These are phyloP conservation scores for Plasmodium reichenowi DNA, from an alignment of 169 alveolate species.

Conservation along the genomic window DNA sequence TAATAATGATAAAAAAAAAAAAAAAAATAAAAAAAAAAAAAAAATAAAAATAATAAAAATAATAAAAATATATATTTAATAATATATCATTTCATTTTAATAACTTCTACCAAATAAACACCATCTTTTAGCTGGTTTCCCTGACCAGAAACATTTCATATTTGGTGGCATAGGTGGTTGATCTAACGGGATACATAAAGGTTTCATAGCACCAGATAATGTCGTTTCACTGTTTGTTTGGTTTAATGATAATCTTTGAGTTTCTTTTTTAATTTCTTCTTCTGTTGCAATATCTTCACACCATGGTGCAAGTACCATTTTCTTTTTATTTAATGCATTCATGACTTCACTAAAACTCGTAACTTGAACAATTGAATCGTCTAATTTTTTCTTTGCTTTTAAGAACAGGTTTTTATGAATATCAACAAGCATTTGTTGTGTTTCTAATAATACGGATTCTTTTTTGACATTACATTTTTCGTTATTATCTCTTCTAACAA, in stretches of 20 bases:
- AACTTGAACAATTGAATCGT: slow-evolving; percentile 81
- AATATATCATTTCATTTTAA: slow-evolving; percentile 75
- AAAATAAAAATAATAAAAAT: not conserved
- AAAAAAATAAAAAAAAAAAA: not conserved
- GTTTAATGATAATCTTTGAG: slow-evolving; percentile 77
- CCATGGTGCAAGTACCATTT: slow-evolving; percentile 93
- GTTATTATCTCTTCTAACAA: slow-evolving; percentile 92
- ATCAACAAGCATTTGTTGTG: slow-evolving; percentile 80
- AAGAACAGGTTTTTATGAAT: slow-evolving; percentile 82
- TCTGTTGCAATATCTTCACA: slow-evolving; percentile 89
- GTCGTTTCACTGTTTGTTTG: slow-evolving; percentile 77
- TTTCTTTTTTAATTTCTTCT: slow-evolving; percentile 85
- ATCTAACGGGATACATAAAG: slow-evolving; percentile 96
- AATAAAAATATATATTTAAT: not conserved
- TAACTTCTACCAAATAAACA: slow-evolving; percentile 97
- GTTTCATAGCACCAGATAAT: slow-evolving; percentile 97
- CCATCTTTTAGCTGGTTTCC: slow-evolving; percentile 93
- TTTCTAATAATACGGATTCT: slow-evolving; percentile 75
- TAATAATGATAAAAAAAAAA: too few relatives aligned
- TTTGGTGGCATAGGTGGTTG: slow-evolving; percentile 93
- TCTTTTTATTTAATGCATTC: slow-evolving; percentile 88
- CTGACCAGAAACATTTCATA: slow-evolving; percentile 96
- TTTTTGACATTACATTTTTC: slow-evolving; percentile 87
- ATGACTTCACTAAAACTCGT: slow-evolving; percentile 85
- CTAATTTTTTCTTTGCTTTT: slow-evolving; percentile 81